phyloP scores from a whole-genome alignment of 2,329 filamentous ascomycete genomes.

The Colletotrichum cereale region DNA sequence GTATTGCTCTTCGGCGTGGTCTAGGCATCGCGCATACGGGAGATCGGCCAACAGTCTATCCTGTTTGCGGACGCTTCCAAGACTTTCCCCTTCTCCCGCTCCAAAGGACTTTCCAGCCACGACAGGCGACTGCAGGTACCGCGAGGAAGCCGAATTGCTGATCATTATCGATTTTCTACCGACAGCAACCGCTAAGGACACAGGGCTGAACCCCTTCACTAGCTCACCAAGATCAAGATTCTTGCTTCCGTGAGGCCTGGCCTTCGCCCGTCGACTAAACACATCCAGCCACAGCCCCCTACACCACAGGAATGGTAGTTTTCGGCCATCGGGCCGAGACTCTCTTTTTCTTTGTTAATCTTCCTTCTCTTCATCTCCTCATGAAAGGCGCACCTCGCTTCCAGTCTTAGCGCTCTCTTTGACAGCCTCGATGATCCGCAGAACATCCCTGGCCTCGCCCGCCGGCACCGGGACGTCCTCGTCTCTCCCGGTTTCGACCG shows the following conservation, averaged over 20 bases:
- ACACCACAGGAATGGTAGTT: background rate
- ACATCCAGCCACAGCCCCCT: conserved; percentile 5
- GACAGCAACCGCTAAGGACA: conserved; percentile 4
- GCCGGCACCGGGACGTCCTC: conserved; percentile 66
- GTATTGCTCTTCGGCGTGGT: background rate
- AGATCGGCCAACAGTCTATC: conserved; percentile 20
- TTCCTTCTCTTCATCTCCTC: background rate
- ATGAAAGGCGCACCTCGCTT: conserved; percentile 56
- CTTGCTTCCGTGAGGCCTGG: conserved; percentile 1
- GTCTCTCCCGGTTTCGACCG: conserved; percentile 61
- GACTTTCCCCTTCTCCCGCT: background rate
- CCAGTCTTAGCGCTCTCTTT: conserved; percentile 63
- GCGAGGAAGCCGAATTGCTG: conserved; percentile 1
- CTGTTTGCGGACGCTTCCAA: conserved; percentile 22
- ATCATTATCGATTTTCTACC: background rate
- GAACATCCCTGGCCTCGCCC: conserved; percentile 64
- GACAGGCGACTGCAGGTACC: background rate
- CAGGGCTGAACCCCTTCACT: background rate
- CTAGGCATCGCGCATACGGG: conserved; percentile 3
- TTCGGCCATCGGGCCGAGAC: background rate
- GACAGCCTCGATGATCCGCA: conserved; percentile 65
- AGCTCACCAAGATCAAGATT: background rate
- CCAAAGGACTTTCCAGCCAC: background rate
- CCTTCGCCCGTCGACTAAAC: conserved; percentile 15
- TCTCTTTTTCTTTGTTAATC: background rate